A percentile compares a stretch with the other conserved stretches of the same genome.
These are phyloP conservation scores for Prototheca cutis DNA, from an alignment of 163 green algal genomes.

Conservation along the genomic window DNA sequence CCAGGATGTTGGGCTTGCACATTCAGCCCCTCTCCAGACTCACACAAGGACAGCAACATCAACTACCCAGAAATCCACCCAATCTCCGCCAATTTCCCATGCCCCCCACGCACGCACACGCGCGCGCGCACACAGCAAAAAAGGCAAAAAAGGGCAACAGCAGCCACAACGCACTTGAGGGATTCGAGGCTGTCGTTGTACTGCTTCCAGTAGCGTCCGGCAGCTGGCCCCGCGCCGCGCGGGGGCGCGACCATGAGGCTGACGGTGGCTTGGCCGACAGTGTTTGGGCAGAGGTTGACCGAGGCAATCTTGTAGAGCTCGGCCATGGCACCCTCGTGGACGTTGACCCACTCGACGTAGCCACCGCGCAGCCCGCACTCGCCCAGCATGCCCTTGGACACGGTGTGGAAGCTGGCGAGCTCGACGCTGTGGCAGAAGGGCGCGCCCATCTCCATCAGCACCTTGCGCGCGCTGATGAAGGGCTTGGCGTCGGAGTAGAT, in stretches of 20 bases:
- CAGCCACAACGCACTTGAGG: constrained; percentile 39
- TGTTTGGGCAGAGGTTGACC: constrained; percentile 89
- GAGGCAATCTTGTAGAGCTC: constrained; percentile 81
- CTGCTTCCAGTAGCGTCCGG: constrained; percentile 50
- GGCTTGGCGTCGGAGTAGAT: constrained; percentile 64
- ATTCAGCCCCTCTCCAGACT: too few relatives aligned
- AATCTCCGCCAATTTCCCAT: too few relatives aligned
- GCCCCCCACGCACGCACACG: too few relatives aligned
- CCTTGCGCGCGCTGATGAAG: constrained; percentile 65
- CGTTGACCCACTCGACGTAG: constrained; percentile 86
- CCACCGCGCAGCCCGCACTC: constrained; percentile 86
- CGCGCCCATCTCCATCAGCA: constrained; percentile 44
- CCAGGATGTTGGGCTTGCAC: too few relatives aligned
- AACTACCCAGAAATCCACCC: too few relatives aligned
- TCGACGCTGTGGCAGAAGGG: constrained; percentile 39
- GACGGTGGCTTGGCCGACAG: constrained; percentile 69
- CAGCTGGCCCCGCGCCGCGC: constrained; percentile 39
- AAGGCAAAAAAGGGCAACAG: constrained; percentile 1
- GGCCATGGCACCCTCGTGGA: constrained; percentile 63
- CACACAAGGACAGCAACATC: too few relatives aligned
- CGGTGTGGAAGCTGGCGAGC: constrained; percentile 82
- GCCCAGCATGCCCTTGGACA: constrained; percentile 67
- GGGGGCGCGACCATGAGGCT: constrained; percentile 76
- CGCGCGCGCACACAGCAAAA: too few relatives aligned
- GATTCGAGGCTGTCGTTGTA: constrained; percentile 45